Base-by-base conservation (phyloP, 345 rosid species). In the Lepidium didymum region DNA sequence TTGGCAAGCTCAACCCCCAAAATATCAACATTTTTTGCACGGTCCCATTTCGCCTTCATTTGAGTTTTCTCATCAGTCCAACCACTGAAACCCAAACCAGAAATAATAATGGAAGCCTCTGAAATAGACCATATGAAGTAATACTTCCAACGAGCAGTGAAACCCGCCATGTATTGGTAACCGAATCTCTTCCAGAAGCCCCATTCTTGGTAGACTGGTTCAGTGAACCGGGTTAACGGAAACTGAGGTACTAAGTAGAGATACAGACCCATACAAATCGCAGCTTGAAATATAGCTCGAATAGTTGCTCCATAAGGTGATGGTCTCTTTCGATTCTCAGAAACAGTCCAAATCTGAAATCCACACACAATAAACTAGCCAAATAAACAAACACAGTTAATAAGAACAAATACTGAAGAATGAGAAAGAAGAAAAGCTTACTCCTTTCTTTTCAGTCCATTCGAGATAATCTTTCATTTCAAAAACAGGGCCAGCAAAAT, bases 61-160 rank as follows among this genome's bases (percentile, higher is more conserved):
- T 88, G 88, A 64, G 86, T 78, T 33, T 31, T 41, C 50, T 87
- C 77, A 44, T 90, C 92, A 3, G 85, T 79, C 98, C 98, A 93
- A 25, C 98, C 98, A 72, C 88, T 86, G 70, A 93, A 90, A 73
- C 98, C 98, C 62, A 93, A 82, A 64, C 98, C 96, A 49, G 97
- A 88, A 62, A 88, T 82, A 38, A 93, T 84, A 10, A 93, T 72
- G 33, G 95, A 75, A 33, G 98, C 96, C 84, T 93, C 97, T 34
- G 98, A 88, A 71, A 90, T 83, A 14, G 98, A 93, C 98, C 98
- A 93, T 80, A 93, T 90, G 77, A 93, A 93, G 73, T 90, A 93
- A 74, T 93, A 93, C 78, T 93, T 93, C 96, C 95, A 93, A 18
- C 98, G 94, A 25, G 95, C 92, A 0, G 98, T 80, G 34, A 90